These are phyloP conservation scores for Lipomyces mesembrius DNA, from an alignment of 805 yeast genomes.

Conservation along the genomic window DNA sequence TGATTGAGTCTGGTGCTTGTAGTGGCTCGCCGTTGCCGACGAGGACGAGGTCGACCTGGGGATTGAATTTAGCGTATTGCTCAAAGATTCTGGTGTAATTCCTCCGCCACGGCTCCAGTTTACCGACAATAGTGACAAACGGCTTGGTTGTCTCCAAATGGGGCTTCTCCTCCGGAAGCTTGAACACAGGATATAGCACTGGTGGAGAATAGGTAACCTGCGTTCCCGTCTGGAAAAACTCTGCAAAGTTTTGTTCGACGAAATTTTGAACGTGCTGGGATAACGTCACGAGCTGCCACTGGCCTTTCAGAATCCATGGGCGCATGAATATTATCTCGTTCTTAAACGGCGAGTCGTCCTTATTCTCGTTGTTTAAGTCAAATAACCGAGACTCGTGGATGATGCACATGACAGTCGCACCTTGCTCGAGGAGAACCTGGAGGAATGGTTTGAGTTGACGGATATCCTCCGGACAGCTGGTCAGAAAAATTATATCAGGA, in stretches of 20 bases:
- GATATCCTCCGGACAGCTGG: constrained; percentile 32
- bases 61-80: constrained; percentile 15
- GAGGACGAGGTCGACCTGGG: constrained; percentile 21
- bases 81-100: constrained; percentile 26
- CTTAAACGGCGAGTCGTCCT: constrained; percentile 14
- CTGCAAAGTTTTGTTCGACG: constrained; percentile 25
- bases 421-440: constrained; percentile 12
- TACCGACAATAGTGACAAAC: constrained; percentile 31
- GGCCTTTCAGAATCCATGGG: constrained; percentile 26
- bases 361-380: constrained; percentile 2
- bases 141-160: constrained; percentile 18
- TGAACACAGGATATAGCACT: constrained; percentile 29
- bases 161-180: constrained; percentile 15
- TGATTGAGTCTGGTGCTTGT: constrained; percentile 17
- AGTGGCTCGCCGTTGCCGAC: constrained; percentile 24
- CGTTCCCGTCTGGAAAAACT: constrained; percentile 13
- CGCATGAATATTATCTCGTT: constrained; percentile 15
- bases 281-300: constrained; percentile 30
- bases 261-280: constrained; percentile 29
- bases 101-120: constrained; percentile 36
- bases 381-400: constrained; percentile 34
- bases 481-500: constrained; percentile 32
- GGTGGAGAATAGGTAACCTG: constrained; percentile 18
- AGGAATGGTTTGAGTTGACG: constrained; percentile 1
- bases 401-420: constrained; percentile 30